Evolutionary conservation across 2,329 filamentous ascomycete genomes (phyloP).

Genomic region (Colletotrichum echinochloae): DNA sequence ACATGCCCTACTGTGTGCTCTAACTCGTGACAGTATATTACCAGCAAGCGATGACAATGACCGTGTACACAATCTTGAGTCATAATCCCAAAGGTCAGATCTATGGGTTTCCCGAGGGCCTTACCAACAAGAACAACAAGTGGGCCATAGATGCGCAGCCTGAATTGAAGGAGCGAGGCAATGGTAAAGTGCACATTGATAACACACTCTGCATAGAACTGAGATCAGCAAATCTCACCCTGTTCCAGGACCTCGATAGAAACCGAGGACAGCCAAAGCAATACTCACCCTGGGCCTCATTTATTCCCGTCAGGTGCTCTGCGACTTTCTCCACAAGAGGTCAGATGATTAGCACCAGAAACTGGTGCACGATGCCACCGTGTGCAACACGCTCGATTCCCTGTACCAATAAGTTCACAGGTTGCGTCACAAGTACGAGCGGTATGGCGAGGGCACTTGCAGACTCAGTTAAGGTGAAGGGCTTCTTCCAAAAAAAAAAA

Average conservation of each 20-base stretch:
- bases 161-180: conserved; percentile 80
- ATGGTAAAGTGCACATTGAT: conserved; percentile 80
- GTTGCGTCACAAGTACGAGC: conserved; percentile 70
- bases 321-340: conserved; percentile 78
- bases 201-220: conserved; percentile 59
- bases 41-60: conserved; percentile 59
- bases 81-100: conserved; percentile 76
- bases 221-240: background rate
- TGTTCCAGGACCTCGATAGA: background rate
- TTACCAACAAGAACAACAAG: conserved; percentile 79
- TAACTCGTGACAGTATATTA: too few species aligned
- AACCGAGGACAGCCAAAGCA: background rate
- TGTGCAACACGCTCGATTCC: conserved; percentile 67
- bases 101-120: conserved; percentile 73
- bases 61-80: conserved; percentile 54
- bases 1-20: too few species aligned
- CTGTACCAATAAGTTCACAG: conserved; percentile 76
- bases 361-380: conserved; percentile 49
- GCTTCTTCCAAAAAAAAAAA: too few species aligned
- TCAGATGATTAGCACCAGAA: conserved; percentile 69
- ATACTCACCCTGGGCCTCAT: conserved; percentile 70
- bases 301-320: conserved; percentile 76
- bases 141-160: conserved; percentile 78
- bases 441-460: conserved; percentile 69
- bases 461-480: conserved; percentile 73